Evolutionary conservation across 176 grass and related monocot genomes (phyloP), one percentile per base, ranked within the genome.

Genomic region (Otatea glauca): DNA sequence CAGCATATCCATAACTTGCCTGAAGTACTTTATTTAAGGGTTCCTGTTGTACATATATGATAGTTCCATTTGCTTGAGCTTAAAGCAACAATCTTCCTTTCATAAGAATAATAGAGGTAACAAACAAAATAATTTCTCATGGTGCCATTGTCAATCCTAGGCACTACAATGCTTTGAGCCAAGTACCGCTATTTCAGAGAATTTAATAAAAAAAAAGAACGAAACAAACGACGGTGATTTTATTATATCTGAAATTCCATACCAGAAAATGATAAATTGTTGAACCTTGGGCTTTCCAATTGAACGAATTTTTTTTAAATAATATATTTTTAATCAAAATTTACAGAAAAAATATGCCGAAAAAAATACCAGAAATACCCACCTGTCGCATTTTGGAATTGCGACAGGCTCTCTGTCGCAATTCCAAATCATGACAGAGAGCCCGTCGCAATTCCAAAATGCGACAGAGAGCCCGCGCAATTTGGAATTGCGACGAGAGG

Each of bases 71-170:
- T 35, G 64, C 64, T 37, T 35, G 14, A 68, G 7, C 65, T 68
- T 39, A 39, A 20, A 39, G 65, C 65, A 68, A 38, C 34, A 68
- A 38, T 39, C 32, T 65, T 37, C 6, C 6, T 18, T 14, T 13
- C 13, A 64, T 12, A 7, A 16, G 64, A 37, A 37, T 49, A 51
- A 29, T 51, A 10, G 24, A 51, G 32, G 70, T 51, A 45, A 1
- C 70, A 51, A 74, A 51, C 45, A 10, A 25, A 51, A 74, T 74
- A 47, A 74, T 74, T 34, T 74, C 45, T 1, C 47, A 49, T 51
- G 70, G 14, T 50, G 44, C 1, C 20, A 70, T 12, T 7, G 61
- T 64, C 61, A 29, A 73, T 73, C 70, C 7, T 50, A 10, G 14
- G 15, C 70, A 8, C 70, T 12, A 48, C 70, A 32, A 50, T 50